These are phyloP conservation scores for Zygoascus meyerae DNA, from an alignment of 1,139 yeast genomes.

Conservation along the genomic window DNA sequence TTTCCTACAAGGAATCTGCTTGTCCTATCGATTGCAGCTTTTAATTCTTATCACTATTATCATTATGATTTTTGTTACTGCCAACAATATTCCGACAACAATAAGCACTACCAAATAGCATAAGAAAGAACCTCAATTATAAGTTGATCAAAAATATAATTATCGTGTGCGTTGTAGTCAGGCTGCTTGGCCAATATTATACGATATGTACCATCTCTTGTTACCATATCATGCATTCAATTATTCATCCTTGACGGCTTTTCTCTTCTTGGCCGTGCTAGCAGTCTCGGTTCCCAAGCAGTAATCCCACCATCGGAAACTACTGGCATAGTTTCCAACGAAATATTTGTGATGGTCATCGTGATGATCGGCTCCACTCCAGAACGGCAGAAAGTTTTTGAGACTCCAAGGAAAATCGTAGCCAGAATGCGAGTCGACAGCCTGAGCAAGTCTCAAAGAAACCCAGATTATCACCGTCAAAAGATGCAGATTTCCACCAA, in stretches of 20 bases:
- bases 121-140: too few species aligned
- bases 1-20: too few species aligned
- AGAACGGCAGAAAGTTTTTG: conserved; percentile 80
- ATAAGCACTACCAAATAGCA: too few species aligned
- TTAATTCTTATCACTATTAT: too few species aligned
- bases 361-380: conserved; percentile 99
- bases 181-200: too few species aligned
- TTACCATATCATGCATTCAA: too few species aligned
- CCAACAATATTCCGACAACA: too few species aligned
- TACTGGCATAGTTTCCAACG: conserved; percentile 85
- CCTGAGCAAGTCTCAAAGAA: conserved; percentile 82
- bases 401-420: conserved; percentile 96
- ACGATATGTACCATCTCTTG: too few species aligned
- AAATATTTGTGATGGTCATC: conserved; percentile 94
- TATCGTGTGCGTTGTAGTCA: too few species aligned
- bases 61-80: too few species aligned
- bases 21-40: too few species aligned
- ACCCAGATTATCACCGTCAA: conserved; percentile 86
- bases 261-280: conserved; percentile 20
- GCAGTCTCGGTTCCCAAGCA: conserved; percentile 72
- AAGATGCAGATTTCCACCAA: conserved; percentile 65
- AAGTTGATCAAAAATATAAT: too few species aligned
- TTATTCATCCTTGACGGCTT: conserved; percentile 36
- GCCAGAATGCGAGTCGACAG: conserved; percentile 95
- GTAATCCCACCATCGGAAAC: conserved; percentile 92